These are phyloP conservation scores for Henningerozyma blattae DNA, from an alignment of 805 yeast species.

Conservation along the genomic window DNA sequence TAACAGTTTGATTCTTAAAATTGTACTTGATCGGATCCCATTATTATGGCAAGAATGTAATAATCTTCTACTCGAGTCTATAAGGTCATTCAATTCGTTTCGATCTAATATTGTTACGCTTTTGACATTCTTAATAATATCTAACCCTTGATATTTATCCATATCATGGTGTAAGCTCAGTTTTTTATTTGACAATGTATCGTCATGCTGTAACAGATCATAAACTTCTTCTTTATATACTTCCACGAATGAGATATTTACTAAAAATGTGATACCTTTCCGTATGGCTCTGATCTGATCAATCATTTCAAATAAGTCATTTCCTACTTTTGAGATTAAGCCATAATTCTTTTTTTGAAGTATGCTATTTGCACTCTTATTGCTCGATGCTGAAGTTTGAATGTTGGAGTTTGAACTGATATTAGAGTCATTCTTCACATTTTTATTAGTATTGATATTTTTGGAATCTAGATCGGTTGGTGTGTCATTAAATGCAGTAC, in stretches of 20 bases:
- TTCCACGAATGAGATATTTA: constrained; percentile 67
- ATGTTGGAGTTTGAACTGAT: too few species aligned
- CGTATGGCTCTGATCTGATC: constrained; percentile 26
- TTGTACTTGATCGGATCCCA: constrained; percentile 46
- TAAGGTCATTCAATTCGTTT: neutral
- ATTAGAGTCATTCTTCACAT: neutral
- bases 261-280: constrained; percentile 44
- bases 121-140: constrained; percentile 18
- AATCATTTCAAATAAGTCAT: constrained; percentile 49
- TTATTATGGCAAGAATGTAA: neutral
- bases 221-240: constrained; percentile 66
- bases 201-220: constrained; percentile 45
- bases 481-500: too few species aligned
- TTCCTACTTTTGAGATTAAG: constrained; percentile 59
- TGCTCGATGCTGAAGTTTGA: too few species aligned
- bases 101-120: neutral
- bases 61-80: neutral
- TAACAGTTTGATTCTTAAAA: constrained; percentile 55
- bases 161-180: constrained; percentile 22
- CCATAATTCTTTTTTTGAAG: too few species aligned
- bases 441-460: neutral
- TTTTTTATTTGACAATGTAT: constrained; percentile 21
- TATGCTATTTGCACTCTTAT: too few species aligned
- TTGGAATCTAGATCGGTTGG: constrained; percentile 17
- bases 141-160: constrained; percentile 37